These are phyloP conservation scores for Xylaria digitata DNA, from an alignment of 2,329 filamentous ascomycete genomes.

Conservation along the genomic window DNA sequence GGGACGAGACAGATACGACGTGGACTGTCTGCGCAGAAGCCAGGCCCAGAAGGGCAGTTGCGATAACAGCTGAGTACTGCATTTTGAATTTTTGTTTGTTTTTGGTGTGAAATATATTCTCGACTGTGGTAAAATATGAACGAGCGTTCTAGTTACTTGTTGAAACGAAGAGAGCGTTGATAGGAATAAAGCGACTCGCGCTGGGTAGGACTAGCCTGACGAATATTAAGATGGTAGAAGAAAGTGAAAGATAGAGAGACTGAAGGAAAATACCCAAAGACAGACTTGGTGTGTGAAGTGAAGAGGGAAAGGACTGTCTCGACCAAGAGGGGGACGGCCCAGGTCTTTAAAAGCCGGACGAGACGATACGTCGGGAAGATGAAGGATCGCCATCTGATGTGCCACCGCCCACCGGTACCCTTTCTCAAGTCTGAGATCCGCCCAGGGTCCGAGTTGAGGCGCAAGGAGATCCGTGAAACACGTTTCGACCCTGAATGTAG, in stretches of 20 bases:
- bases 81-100: slow-evolving; percentile 56
- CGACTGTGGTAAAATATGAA: slow-evolving; percentile 39
- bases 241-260: slow-evolving; percentile 29
- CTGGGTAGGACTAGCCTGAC: slow-evolving; percentile 63
- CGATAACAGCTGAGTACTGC: slow-evolving; percentile 61
- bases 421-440: slow-evolving; percentile 41
- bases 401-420: slow-evolving; percentile 45
- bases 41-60: slow-evolving; percentile 59
- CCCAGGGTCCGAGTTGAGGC: slow-evolving; percentile 42
- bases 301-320: slow-evolving; percentile 44
- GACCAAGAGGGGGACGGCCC: slow-evolving; percentile 52
- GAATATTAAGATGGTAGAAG: slow-evolving; percentile 34
- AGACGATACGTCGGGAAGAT: slow-evolving; percentile 45
- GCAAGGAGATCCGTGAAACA: slow-evolving; percentile 49
- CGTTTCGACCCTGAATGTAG: slow-evolving; percentile 46
- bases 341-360: slow-evolving; percentile 56
- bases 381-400: slow-evolving; percentile 54
- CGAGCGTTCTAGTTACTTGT: slow-evolving; percentile 40
- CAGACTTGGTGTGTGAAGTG: slow-evolving; percentile 36
- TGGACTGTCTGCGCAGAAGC: slow-evolving; percentile 61
- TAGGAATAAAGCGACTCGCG: slow-evolving; percentile 55
- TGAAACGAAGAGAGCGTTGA: slow-evolving; percentile 47
- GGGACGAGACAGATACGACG: slow-evolving; percentile 71
- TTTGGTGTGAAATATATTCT: slow-evolving; percentile 31
- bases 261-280: slow-evolving; percentile 41